phyloP scores from a whole-genome alignment of 495 filamentous ascomycete genomes.

The Aspergillus haitiensis region DNA sequence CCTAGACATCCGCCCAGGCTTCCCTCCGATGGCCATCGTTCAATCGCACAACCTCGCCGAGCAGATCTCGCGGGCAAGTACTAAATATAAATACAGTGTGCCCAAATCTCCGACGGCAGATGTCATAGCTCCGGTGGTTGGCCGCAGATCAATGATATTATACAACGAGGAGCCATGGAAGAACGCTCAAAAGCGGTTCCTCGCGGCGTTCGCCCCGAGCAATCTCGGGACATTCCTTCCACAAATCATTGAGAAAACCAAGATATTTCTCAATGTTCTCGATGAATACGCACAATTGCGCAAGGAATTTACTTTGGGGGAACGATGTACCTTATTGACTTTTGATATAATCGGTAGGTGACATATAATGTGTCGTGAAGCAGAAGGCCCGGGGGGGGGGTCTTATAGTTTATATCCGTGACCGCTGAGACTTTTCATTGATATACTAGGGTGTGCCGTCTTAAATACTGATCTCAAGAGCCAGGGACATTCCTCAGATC shows the following conservation, averaged over 20 bases:
- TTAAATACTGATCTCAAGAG: neutral
- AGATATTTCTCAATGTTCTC: slow-evolving; percentile 32
- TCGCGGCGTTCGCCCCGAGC: slow-evolving; percentile 39
- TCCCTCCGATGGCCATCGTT: slow-evolving; percentile 20
- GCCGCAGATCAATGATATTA: slow-evolving; percentile 26
- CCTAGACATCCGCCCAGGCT: slow-evolving; percentile 40
- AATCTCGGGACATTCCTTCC: slow-evolving; percentile 41
- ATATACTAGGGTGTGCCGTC: neutral
- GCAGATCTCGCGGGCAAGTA: slow-evolving; percentile 35
- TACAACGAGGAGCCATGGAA: slow-evolving; percentile 36
- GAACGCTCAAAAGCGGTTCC: slow-evolving; percentile 37
- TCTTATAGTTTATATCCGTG: neutral
- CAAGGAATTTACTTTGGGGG: slow-evolving; percentile 25
- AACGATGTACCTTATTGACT: slow-evolving; percentile 21
- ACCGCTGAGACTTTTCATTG: neutral
- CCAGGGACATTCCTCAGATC: neutral
- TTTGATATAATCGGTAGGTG: slow-evolving; percentile 34
- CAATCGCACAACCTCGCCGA: slow-evolving; percentile 27
- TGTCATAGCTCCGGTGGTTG: slow-evolving; percentile 34
- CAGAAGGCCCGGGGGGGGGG: neutral
- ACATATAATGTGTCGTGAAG: neutral
- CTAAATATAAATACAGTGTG: slow-evolving; percentile 40
- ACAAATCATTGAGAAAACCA: slow-evolving; percentile 36
- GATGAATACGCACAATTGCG: slow-evolving; percentile 24
- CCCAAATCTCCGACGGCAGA: slow-evolving; percentile 43